Evolutionary conservation across 495 filamentous ascomycete genomes (phyloP).

Genomic region (Tetracladium setigerum): DNA sequence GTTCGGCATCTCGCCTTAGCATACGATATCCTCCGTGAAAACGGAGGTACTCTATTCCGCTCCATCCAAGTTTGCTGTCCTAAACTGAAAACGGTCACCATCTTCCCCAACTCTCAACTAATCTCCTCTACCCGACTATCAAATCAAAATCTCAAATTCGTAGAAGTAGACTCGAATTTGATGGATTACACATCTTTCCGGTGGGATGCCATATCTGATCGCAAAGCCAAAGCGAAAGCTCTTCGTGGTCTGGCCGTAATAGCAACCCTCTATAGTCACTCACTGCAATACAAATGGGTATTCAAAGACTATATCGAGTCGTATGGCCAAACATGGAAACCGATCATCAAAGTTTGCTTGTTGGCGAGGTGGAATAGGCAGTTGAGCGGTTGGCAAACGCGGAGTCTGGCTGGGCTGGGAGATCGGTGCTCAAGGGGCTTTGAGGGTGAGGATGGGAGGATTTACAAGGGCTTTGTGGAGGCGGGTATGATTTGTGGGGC

Average conservation of each 20-base stretch:
- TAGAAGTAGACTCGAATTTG: conserved; percentile 10
- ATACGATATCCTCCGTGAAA: conserved; percentile 1
- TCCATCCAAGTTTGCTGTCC: conserved; percentile 4
- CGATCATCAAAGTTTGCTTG: background rate
- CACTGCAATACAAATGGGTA: conserved; percentile 1
- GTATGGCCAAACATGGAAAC: conserved; percentile 4
- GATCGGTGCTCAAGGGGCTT: background rate
- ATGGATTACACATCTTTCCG: background rate
- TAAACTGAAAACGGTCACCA: background rate
- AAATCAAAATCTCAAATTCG: background rate
- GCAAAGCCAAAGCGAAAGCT: conserved; percentile 1
- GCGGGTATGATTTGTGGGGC: background rate
- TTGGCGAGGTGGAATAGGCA: background rate
- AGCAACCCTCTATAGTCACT: background rate
- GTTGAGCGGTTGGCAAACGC: background rate
- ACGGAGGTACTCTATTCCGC: conserved; percentile 1
- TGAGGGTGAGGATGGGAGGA: conserved; percentile 3
- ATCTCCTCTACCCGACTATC: background rate
- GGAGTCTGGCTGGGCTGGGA: background rate
- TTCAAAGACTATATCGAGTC: conserved; percentile 1
- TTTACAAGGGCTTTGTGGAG: conserved; percentile 5
- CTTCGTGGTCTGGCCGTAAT: background rate
- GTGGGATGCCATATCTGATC: background rate
- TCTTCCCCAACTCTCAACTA: conserved; percentile 6
- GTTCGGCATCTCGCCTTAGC: conserved; percentile 5